Evolutionary conservation across 2,329 filamentous ascomycete genomes (phyloP).

Genomic region (Penicillium digitatum): DNA sequence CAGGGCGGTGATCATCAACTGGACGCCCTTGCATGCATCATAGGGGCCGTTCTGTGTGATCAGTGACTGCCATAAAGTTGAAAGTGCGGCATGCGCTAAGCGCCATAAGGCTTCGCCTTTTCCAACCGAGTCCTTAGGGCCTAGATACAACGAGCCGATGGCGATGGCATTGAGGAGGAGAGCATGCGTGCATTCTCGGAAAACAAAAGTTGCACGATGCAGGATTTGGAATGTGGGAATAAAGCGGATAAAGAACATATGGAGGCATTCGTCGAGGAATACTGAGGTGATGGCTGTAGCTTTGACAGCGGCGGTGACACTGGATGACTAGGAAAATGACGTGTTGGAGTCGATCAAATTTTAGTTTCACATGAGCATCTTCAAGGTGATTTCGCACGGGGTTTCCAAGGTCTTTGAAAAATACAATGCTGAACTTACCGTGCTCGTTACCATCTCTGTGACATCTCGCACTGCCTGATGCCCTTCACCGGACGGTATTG

Average conservation of each 20-base stretch:
- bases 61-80: constrained; percentile 46
- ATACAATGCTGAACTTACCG: constrained; percentile 30
- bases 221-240: constrained; percentile 47
- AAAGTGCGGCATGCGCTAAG: constrained; percentile 44
- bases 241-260: constrained; percentile 48
- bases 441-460: constrained; percentile 43
- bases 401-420: too few relatives aligned
- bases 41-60: constrained; percentile 44
- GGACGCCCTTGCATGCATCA: constrained; percentile 44
- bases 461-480: constrained; percentile 46
- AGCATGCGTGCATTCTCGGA: constrained; percentile 44
- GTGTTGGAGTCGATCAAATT: neutral
- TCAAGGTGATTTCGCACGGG: too few relatives aligned
- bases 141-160: constrained; percentile 46
- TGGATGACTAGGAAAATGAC: constrained; percentile 34
- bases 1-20: constrained; percentile 44
- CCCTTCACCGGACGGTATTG: constrained; percentile 41
- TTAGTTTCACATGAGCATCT: too few relatives aligned
- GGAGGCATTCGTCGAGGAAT: constrained; percentile 46
- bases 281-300: constrained; percentile 45
- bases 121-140: constrained; percentile 42
- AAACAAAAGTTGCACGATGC: constrained; percentile 45
- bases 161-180: constrained; percentile 46
- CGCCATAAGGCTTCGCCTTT: constrained; percentile 47
- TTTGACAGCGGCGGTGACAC: constrained; percentile 45